Conservation (phyloP, 2,329 filamentous ascomycete genomes). For the Davidsoniella australis region DNA sequence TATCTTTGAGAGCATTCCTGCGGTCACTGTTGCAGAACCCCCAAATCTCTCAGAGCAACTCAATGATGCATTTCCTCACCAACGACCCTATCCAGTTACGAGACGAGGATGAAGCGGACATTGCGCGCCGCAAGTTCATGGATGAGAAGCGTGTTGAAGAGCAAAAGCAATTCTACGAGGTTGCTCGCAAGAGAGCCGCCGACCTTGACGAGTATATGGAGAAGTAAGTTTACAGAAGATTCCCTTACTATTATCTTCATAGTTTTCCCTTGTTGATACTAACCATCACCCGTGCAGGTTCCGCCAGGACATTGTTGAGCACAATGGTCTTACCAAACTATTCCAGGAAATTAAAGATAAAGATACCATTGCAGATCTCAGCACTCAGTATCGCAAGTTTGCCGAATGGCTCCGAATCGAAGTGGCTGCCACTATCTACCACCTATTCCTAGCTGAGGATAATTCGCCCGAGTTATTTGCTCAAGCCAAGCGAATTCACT, state of each 20-base stretch:
- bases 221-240: slow-evolving; percentile 25
- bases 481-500: slow-evolving; percentile 86
- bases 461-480: slow-evolving; percentile 94
- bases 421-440: slow-evolving; percentile 89
- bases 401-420: slow-evolving; percentile 97
- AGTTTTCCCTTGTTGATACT: too few species aligned
- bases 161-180: slow-evolving; percentile 87
- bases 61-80: slow-evolving; percentile 72
- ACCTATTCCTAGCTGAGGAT: slow-evolving; percentile 92
- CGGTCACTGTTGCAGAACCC: slow-evolving; percentile 70
- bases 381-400: slow-evolving; percentile 93
- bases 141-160: slow-evolving; percentile 83
- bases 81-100: slow-evolving; percentile 53
- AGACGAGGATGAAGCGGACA: slow-evolving; percentile 72
- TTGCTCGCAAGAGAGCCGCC: slow-evolving; percentile 73
- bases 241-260: too few species aligned
- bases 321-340: slow-evolving; percentile 74
- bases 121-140: slow-evolving; percentile 59
- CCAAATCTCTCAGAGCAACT: slow-evolving; percentile 64
- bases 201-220: slow-evolving; percentile 98
- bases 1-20: slow-evolving; percentile 83
- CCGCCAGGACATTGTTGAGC: slow-evolving; percentile 48
- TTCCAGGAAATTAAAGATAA: slow-evolving; percentile 90
- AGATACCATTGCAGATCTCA: slow-evolving; percentile 69
- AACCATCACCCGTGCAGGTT: slow-evolving; percentile 21